Evolutionary conservation across 768 basidiomycete genomes (phyloP), one percentile per base, ranked within the genome.

Genomic region (Pleurotus pulmonarius): DNA sequence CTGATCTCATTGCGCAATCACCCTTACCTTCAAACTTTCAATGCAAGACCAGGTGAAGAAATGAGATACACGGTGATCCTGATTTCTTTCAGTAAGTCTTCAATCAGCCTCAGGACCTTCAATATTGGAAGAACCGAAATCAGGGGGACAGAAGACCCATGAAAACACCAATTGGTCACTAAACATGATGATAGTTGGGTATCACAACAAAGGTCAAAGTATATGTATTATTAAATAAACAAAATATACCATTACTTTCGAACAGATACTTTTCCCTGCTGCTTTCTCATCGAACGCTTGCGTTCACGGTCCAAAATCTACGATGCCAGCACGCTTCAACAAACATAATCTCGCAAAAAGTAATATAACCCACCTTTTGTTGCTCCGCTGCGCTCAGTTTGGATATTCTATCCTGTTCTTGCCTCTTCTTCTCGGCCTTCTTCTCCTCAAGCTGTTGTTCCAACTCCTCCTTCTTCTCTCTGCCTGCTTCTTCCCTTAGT

Each of bases 351-450:
- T 11, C 25, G 4, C 1, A 37, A 4, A 9, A n/a, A 40, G 37
- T 6, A 15, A 57, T 11, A 9, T 16, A 9, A 59, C 66, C 47
- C 51, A 86, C 89, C 83, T 93, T 94, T 75, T 86, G 84, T 74
- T 93, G 92, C 62, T 93, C 90, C 16, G 84, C 79, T 26, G 90
- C 78, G 63, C 86, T 88, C 55, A 94, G 79, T 64, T 83, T 85
- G 34, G 87, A 75, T 41, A 92, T 68, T 60, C 82, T 78, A 58
- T 90, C 92, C 60, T 92, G 80, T 67, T 90, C 88, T 2, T 82
- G 83, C 67, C 78, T 83, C 59, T 83, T 83, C 70, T 90, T 92
- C 34, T 84, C 87, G 5, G 83, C 81, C 55, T 83, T 82, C 69
- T 85, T 89, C 55, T 83, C 83, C 59, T 90, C 88, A 54, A 76